Evolutionary conservation across 257 asterid species (phyloP).

Genomic region (Asclepias syriaca): DNA sequence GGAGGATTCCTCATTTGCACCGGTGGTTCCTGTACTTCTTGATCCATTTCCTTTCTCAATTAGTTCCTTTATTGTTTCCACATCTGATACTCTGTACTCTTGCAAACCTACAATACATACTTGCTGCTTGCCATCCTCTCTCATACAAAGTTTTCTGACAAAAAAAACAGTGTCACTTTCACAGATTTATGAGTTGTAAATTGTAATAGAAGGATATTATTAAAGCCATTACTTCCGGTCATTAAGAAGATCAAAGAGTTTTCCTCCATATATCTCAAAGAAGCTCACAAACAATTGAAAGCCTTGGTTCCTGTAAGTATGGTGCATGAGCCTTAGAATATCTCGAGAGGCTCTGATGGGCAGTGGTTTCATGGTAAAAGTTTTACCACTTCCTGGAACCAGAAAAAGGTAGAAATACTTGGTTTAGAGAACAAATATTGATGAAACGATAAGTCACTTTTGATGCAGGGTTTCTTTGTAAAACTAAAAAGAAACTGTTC

Average conservation of each 20-base stretch:
- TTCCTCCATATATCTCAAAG: conserved; percentile 98
- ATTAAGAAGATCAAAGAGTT: conserved; percentile 83
- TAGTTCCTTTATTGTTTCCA: conserved; percentile 72
- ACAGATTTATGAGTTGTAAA: conserved; percentile 6
- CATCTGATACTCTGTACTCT: conserved; percentile 46
- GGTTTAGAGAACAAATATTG: background rate
- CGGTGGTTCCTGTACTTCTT: conserved; percentile 97
- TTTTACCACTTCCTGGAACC: conserved; percentile 91
- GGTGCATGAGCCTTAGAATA: conserved; percentile 86
- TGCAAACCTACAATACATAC: conserved; percentile 50
- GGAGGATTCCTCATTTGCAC: conserved; percentile 99
- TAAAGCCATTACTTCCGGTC: conserved; percentile 74
- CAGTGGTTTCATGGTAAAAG: conserved; percentile 95
- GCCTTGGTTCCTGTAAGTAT: conserved; percentile 94
- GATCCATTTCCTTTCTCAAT: conserved; percentile 90
- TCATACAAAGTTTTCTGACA: conserved; percentile 82
- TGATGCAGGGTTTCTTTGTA: background rate
- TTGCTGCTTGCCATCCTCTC: conserved; percentile 87
- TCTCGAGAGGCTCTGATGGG: conserved; percentile 93
- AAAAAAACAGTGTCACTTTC: background rate
- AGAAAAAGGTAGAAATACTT: conserved; percentile 9
- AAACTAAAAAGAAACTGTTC: background rate
- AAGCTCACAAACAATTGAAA: conserved; percentile 87
- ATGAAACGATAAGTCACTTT: background rate
- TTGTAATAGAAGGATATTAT: background rate